Evolutionary conservation across 441 rosid species (phyloP), one percentile per base, ranked within the genome.

Genomic region (Croton setiger): DNA sequence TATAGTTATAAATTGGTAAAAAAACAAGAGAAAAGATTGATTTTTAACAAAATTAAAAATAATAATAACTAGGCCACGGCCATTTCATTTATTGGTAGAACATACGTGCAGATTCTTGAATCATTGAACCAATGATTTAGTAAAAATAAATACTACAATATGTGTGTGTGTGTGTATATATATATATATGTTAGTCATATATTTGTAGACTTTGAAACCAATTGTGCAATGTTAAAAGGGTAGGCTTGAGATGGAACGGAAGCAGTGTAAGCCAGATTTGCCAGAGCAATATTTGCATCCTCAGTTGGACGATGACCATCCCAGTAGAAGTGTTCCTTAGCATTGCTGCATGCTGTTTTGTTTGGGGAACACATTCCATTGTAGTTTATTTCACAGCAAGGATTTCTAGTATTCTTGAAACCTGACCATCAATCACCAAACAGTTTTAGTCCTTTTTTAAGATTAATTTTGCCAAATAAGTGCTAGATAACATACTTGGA

Each of bases 301-400:
- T 66, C 69, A 2, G 69, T 66, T 13, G 69, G 49, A 7, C 69
- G 69, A 37, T 66, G 54, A 7, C 69, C 69, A 52, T 66, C 69
- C 69, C 69, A 66, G 4, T 37, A 66, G 17, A 53, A 66, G 48
- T 66, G 54, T 0, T 53, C 69, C n/a, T 21, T 17, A 0, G 14
- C 18, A 15, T 20, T 54, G 18, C 15, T 20, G 39, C 69, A 66
- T 37, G 36, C 43, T 7, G 12, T 66, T 21, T 10, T 27, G 36
- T 36, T 53, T 1, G 51, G 60, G 9, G 11, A 54, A 54, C 69
- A 66, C 60, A 39, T 41, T 23, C 69, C 69, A 39, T 66, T 12
- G 60, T 52, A 36, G 61, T 66, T 60, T 66, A 59, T 23, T 14
- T 53, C 17, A 23, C 69, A 66, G 51, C 61, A 66, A 0, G 69